Base-by-base conservation (phyloP, 345 rosid species). In the Boechera stricta region DNA sequence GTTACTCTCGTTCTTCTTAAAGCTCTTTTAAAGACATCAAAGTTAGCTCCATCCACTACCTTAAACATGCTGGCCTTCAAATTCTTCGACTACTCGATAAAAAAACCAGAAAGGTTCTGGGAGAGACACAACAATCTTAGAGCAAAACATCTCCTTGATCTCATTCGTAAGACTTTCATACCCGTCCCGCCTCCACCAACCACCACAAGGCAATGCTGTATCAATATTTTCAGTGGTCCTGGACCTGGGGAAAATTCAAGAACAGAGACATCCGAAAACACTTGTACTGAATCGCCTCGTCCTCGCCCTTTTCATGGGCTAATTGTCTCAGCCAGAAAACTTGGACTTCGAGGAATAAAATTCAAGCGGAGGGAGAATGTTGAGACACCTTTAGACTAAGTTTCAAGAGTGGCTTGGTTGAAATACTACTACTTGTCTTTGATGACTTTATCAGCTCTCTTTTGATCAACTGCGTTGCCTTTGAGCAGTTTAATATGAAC, bases 381-480 rank as follows among this genome's bases (percentile, higher is more conserved):
- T 3, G 73, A 57, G 29, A 82, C 86, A 53, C 83, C 85, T 60
- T 55, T 87, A 28, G 90, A 84, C 80, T 89, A 10, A 74, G 53
- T n/a, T 84, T 81, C 74, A 58, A 63, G 16, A 47, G 48, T 4
- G 90, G 90, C 4, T 21, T 82, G 12, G 79, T 89, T 3, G 71
- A 84, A 44, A 83, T 90, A 36, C 91, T 89, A 0, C 35, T 42
- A 2, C 33, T 88, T 3, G 70, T 71, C 0, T 44, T 86, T 3
- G 87, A 86, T 36, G 86, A 85, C 48, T 80, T 82, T 29, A 44
- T 74, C 5, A 90, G 65, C 74, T 63, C 82, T n/a, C 36, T 85
- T 31, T 69, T 88, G 67, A 83, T 86, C 42, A 90, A 88, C 29
- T 79, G 75, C 4, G 85, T 86, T 13, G 89, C 90, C 1, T 86